Percentiles rank a stretch among this genome's conserved stretches.
phyloP scores from a whole-genome alignment of 2,329 filamentous ascomycete species.

The Aspergillus spinulosporus region DNA sequence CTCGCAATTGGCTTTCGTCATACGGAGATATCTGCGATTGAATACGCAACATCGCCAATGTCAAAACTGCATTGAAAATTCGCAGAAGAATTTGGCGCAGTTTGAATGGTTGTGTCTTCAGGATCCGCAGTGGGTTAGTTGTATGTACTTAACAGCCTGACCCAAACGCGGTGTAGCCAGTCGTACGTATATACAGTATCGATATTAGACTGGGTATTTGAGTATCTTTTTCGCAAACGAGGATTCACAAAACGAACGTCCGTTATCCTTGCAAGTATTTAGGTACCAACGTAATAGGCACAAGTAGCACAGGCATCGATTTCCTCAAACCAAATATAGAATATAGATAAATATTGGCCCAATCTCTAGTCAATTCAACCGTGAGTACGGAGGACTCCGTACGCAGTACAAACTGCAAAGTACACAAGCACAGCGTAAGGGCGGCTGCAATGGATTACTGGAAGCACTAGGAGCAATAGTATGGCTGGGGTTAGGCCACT shows the following conservation, averaged over 20 bases:
- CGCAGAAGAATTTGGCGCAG: neutral
- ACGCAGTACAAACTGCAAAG: neutral
- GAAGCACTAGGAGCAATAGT: neutral
- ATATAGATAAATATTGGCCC: neutral
- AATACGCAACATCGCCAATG: neutral
- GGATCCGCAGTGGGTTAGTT: slow-evolving; percentile 27
- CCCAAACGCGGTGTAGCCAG: slow-evolving; percentile 22
- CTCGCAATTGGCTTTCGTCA: neutral
- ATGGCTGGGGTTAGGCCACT: neutral
- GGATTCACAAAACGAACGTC: neutral
- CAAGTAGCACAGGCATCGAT: neutral
- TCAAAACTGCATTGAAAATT: neutral
- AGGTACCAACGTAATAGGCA: neutral
- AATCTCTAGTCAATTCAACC: neutral
- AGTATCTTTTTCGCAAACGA: neutral
- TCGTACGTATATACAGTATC: neutral
- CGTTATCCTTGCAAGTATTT: slow-evolving; percentile 7
- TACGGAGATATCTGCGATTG: neutral
- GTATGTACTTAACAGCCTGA: slow-evolving; percentile 14
- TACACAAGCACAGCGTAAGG: slow-evolving; percentile 17
- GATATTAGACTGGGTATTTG: neutral
- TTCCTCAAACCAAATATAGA: slow-evolving; percentile 4
- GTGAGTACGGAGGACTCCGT: neutral
- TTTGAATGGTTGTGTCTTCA: neutral
- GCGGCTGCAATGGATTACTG: slow-evolving; percentile 6